Evolutionary conservation across 1,284 basidiomycete genomes (phyloP), one percentile per base, ranked within the genome.

Genomic region (Sanghuangporus sanghuang): DNA sequence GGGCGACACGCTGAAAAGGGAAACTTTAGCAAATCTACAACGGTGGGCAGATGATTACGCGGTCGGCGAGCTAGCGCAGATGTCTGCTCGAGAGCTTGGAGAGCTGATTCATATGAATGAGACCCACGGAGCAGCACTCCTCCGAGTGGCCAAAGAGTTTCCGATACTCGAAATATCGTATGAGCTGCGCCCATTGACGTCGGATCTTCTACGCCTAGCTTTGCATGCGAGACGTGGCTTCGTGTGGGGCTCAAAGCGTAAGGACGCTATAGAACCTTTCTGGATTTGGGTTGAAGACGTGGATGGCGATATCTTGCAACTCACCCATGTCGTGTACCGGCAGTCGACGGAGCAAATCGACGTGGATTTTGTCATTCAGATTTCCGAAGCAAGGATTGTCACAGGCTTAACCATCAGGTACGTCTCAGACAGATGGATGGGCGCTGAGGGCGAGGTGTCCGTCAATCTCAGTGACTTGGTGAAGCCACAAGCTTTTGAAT

Each of bases 261-360:
- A 97, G 68, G 92, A 91, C 0, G 79, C 78, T 3, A 78, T 81
- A 0, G 94, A 99, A 74, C 90, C 94, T 1, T 98, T 99, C 77
- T 97, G 95, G 86, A 76, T 99, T 56, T 99, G 97, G 96, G 79
- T 98, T 6, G 95, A 99, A 76, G 94, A 96, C 70, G 82, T 90
- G 39, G 83, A 91, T 52, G 90, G 88, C 8, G 83, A 85, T 46
- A 97, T 99, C 69, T 81, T 96, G n/a, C 93, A 97, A 71, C 83
- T 92, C 67, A 79, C 87, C 1, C 87, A 89, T 69, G 76, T 95
- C 38, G 72, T 87, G 27, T 83, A 97, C 67, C 85, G 89, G 44
- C 84, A 85, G 67, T 79, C 81, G n/a, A 90, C 86, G 36, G 71
- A 81, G 16, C 52, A 71, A 14, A 66, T 93, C 48, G 80, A 87